A percentile compares a stretch with the other conserved stretches of the same genome.
These are phyloP conservation scores for Schoenoplectus tabernaemontani DNA, from an alignment of 202 grass and related monocot species.

Conservation along the genomic window DNA sequence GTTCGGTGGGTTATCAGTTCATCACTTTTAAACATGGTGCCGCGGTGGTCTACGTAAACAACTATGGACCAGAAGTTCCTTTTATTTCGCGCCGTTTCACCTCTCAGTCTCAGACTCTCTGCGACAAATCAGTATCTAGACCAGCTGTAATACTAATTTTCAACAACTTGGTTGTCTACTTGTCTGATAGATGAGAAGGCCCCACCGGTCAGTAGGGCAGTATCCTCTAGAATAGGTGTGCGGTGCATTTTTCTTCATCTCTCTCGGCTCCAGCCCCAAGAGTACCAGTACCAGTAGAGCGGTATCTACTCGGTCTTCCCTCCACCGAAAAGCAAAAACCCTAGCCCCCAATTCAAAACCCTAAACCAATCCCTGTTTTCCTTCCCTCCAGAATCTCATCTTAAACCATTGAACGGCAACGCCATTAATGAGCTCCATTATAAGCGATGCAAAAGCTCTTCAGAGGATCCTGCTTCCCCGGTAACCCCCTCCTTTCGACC, in stretches of 20 bases:
- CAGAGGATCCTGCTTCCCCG: slow-evolving; percentile 32
- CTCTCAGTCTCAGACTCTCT: neutral
- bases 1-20: no score
- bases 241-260: slow-evolving; percentile 13
- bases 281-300: neutral
- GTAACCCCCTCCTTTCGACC: slow-evolving; percentile 18
- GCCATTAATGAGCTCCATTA: slow-evolving; percentile 37
- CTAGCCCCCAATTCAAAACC: slow-evolving; percentile 27
- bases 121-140: neutral
- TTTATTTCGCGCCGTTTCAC: neutral
- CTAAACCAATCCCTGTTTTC: slow-evolving; percentile 30
- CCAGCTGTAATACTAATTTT: neutral
- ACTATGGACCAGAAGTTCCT: neutral
- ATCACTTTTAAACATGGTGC: neutral
- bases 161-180: neutral
- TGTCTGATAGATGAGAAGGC: neutral
- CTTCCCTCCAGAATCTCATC: neutral
- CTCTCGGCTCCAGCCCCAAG: slow-evolving; percentile 6
- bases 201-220: neutral
- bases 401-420: neutral
- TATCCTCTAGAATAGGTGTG: neutral
- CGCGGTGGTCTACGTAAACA: neutral
- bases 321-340: slow-evolving; percentile 19
- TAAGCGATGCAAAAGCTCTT: slow-evolving; percentile 77
- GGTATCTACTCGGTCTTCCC: slow-evolving; percentile 27